Evolutionary conservation across 2,329 filamentous ascomycete genomes (phyloP).

Genomic region (Venturia aucupariae): DNA sequence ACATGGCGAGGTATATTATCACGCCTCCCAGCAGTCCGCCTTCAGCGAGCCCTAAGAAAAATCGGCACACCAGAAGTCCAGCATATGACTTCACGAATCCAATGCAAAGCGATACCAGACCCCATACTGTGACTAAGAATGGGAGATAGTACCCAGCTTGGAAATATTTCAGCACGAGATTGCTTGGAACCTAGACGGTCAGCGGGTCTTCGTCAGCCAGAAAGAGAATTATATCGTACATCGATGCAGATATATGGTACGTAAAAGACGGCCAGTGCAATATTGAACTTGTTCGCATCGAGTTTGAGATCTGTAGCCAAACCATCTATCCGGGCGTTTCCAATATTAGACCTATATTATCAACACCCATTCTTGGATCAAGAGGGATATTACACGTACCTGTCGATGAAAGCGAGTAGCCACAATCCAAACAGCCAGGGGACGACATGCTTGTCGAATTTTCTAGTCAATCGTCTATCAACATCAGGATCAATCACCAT

Average conservation of each 20-base stretch:
- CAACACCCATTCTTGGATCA: not conserved
- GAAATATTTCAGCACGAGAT: constrained; percentile 53
- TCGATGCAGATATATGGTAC: constrained; percentile 35
- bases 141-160: constrained; percentile 54
- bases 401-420: not conserved
- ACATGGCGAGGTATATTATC: constrained; percentile 38
- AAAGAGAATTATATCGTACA: constrained; percentile 18
- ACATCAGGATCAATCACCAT: constrained; percentile 2
- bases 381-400: not conserved
- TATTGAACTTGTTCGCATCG: constrained; percentile 33
- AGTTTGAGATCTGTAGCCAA: constrained; percentile 30
- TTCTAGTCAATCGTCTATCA: constrained; percentile 20
- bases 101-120: constrained; percentile 10
- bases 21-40: constrained; percentile 13
- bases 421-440: constrained; percentile 13
- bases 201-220: not conserved
- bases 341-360: constrained; percentile 35
- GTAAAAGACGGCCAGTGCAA: constrained; percentile 37
- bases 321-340: constrained; percentile 31
- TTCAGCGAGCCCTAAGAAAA: constrained; percentile 14
- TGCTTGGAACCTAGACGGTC: constrained; percentile 52
- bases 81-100: constrained; percentile 14
- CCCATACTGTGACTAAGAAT: constrained; percentile 34
- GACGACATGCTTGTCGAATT: constrained; percentile 17
- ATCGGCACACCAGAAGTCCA: constrained; percentile 11